A percentile compares a stretch with the other conserved stretches of the same genome.
Conservation (phyloP, 2,329 filamentous ascomycete species). For the Xylariaceae sp. region DNA sequence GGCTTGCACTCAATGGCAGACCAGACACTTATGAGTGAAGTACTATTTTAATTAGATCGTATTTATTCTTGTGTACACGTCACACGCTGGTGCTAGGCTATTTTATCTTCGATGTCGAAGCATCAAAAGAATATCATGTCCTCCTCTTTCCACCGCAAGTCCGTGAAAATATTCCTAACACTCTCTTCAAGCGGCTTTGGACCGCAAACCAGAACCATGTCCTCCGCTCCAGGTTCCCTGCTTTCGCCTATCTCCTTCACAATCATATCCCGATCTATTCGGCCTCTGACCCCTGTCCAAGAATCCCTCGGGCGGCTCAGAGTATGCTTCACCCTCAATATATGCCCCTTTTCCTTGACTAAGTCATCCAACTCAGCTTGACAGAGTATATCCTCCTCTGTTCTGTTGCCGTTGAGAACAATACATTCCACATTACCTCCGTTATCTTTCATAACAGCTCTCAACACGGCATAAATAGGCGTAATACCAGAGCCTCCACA, state of each 20-base stretch:
- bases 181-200: slow-evolving; percentile 70
- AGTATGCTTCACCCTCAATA: slow-evolving; percentile 64
- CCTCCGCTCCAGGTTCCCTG: slow-evolving; percentile 36
- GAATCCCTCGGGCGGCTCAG: slow-evolving; percentile 58
- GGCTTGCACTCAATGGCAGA: no score
- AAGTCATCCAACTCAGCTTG: slow-evolving; percentile 66
- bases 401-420: slow-evolving; percentile 74
- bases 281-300: slow-evolving; percentile 67
- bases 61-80: no score
- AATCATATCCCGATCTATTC: slow-evolving; percentile 62
- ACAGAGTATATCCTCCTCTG: slow-evolving; percentile 79
- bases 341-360: slow-evolving; percentile 47
- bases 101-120: no score
- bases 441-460: slow-evolving; percentile 64
- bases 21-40: no score
- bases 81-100: no score
- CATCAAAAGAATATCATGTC: slow-evolving; percentile 71
- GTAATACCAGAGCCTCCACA: slow-evolving; percentile 88
- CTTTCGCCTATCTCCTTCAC: slow-evolving; percentile 51
- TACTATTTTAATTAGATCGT: no score
- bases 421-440: slow-evolving; percentile 64
- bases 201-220: slow-evolving; percentile 75
- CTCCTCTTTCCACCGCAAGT: slow-evolving; percentile 67
- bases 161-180: slow-evolving; percentile 42
- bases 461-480: slow-evolving; percentile 81